Percentiles rank a stretch among this genome's conserved stretches.
These are phyloP conservation scores for Saccharomycopsis olivae DNA, from an alignment of 805 yeast genomes.

Conservation along the genomic window DNA sequence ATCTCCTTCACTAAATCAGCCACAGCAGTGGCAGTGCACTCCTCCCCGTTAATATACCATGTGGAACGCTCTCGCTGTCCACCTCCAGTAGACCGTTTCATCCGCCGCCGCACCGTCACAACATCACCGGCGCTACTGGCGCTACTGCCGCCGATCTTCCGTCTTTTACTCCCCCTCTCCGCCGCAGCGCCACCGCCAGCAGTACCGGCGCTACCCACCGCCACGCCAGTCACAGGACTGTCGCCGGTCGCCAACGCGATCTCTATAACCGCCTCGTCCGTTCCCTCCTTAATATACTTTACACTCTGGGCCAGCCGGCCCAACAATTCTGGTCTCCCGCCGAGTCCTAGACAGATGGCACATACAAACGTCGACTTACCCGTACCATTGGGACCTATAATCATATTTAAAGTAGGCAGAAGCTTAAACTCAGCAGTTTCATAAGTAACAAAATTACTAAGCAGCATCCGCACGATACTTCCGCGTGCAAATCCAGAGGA, in stretches of 20 bases:
- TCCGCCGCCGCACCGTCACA: slow-evolving; percentile 33
- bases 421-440: slow-evolving; percentile 60
- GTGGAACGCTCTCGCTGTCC: slow-evolving; percentile 29
- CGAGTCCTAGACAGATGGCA: slow-evolving; percentile 82
- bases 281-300: slow-evolving; percentile 67
- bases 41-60: slow-evolving; percentile 45
- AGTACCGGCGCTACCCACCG: slow-evolving; percentile 30
- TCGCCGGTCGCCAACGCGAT: slow-evolving; percentile 38
- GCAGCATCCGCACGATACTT: slow-evolving; percentile 37
- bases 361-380: slow-evolving; percentile 92
- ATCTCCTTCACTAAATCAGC: slow-evolving; percentile 34
- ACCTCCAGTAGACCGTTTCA: slow-evolving; percentile 29
- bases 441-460: slow-evolving; percentile 62
- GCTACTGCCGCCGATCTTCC: too few relatives aligned
- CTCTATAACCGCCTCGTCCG: slow-evolving; percentile 34
- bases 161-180: slow-evolving; percentile 34
- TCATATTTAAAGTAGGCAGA: slow-evolving; percentile 79
- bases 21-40: slow-evolving; percentile 37
- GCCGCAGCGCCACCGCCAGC: slow-evolving; percentile 29
- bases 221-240: slow-evolving; percentile 37
- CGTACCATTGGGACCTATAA: slow-evolving; percentile 94
- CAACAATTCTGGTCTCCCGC: slow-evolving; percentile 63
- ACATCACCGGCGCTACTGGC: slow-evolving; percentile 25
- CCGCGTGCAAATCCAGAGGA: too few relatives aligned
- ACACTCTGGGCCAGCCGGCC: slow-evolving; percentile 54